Evolutionary conservation across 2,329 filamentous ascomycete genomes (phyloP).

Genomic region (Calonectria honghensis): DNA sequence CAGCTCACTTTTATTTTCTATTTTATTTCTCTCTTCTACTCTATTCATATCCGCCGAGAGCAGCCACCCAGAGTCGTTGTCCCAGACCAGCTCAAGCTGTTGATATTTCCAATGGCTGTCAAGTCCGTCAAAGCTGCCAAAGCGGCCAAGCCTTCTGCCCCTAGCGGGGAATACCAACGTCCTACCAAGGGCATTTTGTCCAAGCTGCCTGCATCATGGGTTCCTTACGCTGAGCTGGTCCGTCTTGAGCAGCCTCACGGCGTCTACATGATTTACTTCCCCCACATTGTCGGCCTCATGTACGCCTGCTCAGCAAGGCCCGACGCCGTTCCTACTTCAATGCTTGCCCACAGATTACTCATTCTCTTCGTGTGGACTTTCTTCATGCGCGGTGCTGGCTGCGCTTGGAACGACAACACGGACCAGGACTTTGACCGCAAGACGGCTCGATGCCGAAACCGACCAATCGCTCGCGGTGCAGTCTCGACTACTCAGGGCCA

Average conservation of each 20-base stretch:
- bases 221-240: slow-evolving; percentile 73
- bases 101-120: slow-evolving; percentile 18
- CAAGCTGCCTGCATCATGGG: slow-evolving; percentile 67
- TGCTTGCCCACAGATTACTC: slow-evolving; percentile 57
- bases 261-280: slow-evolving; percentile 72
- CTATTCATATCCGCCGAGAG: not conserved
- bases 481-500: slow-evolving; percentile 65
- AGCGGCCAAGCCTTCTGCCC: not conserved
- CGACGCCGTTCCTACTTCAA: slow-evolving; percentile 55
- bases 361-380: slow-evolving; percentile 63
- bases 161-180: slow-evolving; percentile 60
- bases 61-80: not conserved
- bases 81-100: not conserved
- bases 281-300: slow-evolving; percentile 65
- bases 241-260: slow-evolving; percentile 71
- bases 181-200: slow-evolving; percentile 67
- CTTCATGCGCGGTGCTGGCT: slow-evolving; percentile 65
- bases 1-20: slow-evolving; percentile 16
- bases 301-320: slow-evolving; percentile 65
- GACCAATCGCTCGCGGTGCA: slow-evolving; percentile 69
- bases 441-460: slow-evolving; percentile 69
- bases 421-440: slow-evolving; percentile 72
- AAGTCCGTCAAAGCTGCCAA: slow-evolving; percentile 14
- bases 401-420: slow-evolving; percentile 74
- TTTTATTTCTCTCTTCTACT: not conserved